Evolutionary conservation across 345 rosid genomes (phyloP), one percentile per base, ranked within the genome.

Genomic region (Eucalyptus shirleyi): DNA sequence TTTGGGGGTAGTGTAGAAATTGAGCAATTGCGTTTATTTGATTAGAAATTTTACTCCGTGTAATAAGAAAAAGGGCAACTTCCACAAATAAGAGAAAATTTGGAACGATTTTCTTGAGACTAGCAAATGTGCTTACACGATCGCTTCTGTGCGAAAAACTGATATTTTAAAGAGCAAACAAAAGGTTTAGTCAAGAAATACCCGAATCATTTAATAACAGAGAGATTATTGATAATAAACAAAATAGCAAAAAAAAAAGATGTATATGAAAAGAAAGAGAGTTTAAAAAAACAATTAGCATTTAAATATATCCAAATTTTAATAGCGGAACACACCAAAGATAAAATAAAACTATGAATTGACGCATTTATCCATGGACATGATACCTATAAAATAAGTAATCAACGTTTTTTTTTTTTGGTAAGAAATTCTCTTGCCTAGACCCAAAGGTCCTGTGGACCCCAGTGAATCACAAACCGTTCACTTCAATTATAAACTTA

Each of bases 241-340:
- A 40, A 40, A 72, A 18, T 69, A 16, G 8, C 8, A 3, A 37
- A 69, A 17, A 40, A 44, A 8, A 2, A 0, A n/a, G n/a, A 18
- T 9, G 11, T 10, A 72, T 19, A 10, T 34, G 14, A 13, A 26
- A 13, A 26, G 5, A 77, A 77, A 21, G 28, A 6, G 28, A 5
- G 2, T n/a, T n/a, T n/a, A 4, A 24, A 56, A 60, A 24, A 8
- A 9, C 4, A 11, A 12, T 12, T 60, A 60, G 8, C 4, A 0
- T 60, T 28, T 3, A 77, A 77, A 77, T 2, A 12, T 11, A 21
- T 40, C 9, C 30, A 21, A 40, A 72, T 19, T 37, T 77, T 37
- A 77, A 77, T 19, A 77, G 4, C 0, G 5, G 19, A 37, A 37
- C 13, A 23, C 0, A 0, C 7, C 4, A 72, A 0, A 40, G 2